phyloP scores from a whole-genome alignment of 2,329 filamentous ascomycete species.

The Rachicladosporium sp. region DNA sequence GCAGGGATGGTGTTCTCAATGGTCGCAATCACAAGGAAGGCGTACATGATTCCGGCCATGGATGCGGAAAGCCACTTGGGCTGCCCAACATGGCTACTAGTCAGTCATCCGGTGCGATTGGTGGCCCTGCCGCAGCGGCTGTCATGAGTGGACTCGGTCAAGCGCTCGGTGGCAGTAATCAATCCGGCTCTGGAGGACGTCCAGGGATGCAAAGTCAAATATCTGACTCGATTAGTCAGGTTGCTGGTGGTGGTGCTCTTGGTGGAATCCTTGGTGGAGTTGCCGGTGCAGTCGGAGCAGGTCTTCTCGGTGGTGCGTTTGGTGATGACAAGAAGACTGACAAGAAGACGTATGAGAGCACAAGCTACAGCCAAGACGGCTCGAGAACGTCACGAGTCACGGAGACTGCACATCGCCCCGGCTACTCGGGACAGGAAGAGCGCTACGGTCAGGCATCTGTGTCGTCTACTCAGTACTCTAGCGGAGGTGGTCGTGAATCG shows the following conservation, averaged over 20 bases:
- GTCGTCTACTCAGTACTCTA: slow-evolving; percentile 44
- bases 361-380: slow-evolving; percentile 46
- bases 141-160: slow-evolving; percentile 23
- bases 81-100: slow-evolving; percentile 52
- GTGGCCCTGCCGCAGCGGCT: slow-evolving; percentile 22
- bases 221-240: slow-evolving; percentile 44
- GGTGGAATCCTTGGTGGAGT: slow-evolving; percentile 60
- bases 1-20: slow-evolving; percentile 61
- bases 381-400: slow-evolving; percentile 49
- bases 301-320: slow-evolving; percentile 52
- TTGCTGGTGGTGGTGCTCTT: slow-evolving; percentile 51
- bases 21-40: slow-evolving; percentile 80
- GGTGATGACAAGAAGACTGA: slow-evolving; percentile 34
- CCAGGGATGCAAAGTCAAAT: slow-evolving; percentile 22
- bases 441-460: slow-evolving; percentile 51
- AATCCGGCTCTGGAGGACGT: slow-evolving; percentile 25
- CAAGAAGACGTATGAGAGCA: slow-evolving; percentile 38
- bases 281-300: slow-evolving; percentile 45
- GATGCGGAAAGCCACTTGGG: slow-evolving; percentile 66
- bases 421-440: slow-evolving; percentile 5
- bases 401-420: slow-evolving; percentile 44
- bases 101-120: slow-evolving; percentile 32
- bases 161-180: slow-evolving; percentile 25
- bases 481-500: slow-evolving; percentile 46
- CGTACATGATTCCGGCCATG: slow-evolving; percentile 72